phyloP scores from a whole-genome alignment of 2,329 filamentous ascomycete genomes.

The Corynespora cassiicola region DNA sequence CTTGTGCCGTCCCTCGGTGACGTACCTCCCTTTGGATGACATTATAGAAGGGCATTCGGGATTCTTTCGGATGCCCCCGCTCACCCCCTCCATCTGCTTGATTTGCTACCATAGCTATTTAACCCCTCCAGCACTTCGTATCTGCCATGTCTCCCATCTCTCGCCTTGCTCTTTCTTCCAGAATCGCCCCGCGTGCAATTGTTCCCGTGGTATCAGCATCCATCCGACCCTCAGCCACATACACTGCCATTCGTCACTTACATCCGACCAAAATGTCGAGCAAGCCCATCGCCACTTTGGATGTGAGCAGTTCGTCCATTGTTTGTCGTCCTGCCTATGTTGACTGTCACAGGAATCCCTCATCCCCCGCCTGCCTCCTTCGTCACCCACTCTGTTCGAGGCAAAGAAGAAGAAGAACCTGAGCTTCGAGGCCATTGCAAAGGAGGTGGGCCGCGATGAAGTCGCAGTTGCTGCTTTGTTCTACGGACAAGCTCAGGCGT shows the following conservation, averaged over 20 bases:
- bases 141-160: conserved; percentile 31
- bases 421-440: conserved; percentile 79
- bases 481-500: conserved; percentile 84
- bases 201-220: conserved; percentile 24
- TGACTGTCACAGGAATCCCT: conserved; percentile 63
- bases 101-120: conserved; percentile 20
- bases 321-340: conserved; percentile 1
- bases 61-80: conserved; percentile 22
- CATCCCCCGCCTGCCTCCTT: conserved; percentile 71
- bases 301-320: conserved; percentile 25
- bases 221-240: conserved; percentile 25
- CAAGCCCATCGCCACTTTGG: conserved; percentile 48
- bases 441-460: conserved; percentile 77
- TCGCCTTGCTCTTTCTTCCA: conserved; percentile 37
- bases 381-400: conserved; percentile 76
- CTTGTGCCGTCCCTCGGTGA: conserved; percentile 7
- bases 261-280: conserved; percentile 42
- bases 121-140: conserved; percentile 6
- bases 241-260: conserved; percentile 31
- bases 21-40: conserved; percentile 19
- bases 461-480: conserved; percentile 88
- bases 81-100: conserved; percentile 18
- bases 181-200: conserved; percentile 38
- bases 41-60: conserved; percentile 16
- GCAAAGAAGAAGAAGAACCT: conserved; percentile 79